Evolutionary conservation across 768 basidiomycete species (phyloP).

Genomic region (Suillus subaureus): DNA sequence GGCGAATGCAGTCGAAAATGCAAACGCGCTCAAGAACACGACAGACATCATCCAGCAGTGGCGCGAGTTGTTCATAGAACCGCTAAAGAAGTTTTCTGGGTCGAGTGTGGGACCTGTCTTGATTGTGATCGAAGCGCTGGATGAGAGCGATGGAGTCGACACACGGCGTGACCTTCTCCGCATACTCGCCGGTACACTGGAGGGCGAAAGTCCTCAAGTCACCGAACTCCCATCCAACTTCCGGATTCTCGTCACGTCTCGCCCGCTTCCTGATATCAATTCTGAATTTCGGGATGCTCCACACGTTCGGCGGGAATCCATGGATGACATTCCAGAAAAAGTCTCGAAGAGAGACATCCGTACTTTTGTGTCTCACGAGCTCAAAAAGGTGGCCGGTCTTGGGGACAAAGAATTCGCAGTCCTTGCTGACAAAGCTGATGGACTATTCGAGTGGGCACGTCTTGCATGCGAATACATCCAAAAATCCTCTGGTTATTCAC

Average conservation of each 20-base stretch:
- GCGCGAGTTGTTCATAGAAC: slow-evolving; percentile 19
- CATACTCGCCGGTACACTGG: slow-evolving; percentile 12
- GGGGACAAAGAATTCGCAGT: not conserved
- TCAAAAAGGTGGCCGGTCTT: not conserved
- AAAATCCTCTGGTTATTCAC: not conserved
- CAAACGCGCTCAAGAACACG: not conserved
- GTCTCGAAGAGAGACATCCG: not conserved
- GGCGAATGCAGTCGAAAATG: not conserved
- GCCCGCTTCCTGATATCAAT: slow-evolving; percentile 4
- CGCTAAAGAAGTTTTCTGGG: not conserved
- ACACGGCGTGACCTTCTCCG: slow-evolving; percentile 24
- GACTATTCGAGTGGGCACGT: slow-evolving; percentile 14
- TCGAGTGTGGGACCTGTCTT: slow-evolving; percentile 22
- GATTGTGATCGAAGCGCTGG: slow-evolving; percentile 29
- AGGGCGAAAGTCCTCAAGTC: not conserved
- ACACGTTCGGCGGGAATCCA: not conserved
- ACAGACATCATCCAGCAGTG: slow-evolving; percentile 16
- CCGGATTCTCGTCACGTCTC: slow-evolving; percentile 15
- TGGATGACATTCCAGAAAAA: not conserved
- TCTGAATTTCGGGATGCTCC: not conserved
- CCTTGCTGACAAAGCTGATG: not conserved
- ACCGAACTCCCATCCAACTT: slow-evolving; percentile 10
- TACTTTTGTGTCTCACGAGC: not conserved
- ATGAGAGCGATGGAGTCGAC: slow-evolving; percentile 13
- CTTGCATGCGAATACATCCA: slow-evolving; percentile 8